Percentiles rank a stretch among this genome's conserved stretches.
Evolutionary conservation across 2,329 filamentous ascomycete genomes (phyloP).

Genomic region (Penicillium sp.): DNA sequence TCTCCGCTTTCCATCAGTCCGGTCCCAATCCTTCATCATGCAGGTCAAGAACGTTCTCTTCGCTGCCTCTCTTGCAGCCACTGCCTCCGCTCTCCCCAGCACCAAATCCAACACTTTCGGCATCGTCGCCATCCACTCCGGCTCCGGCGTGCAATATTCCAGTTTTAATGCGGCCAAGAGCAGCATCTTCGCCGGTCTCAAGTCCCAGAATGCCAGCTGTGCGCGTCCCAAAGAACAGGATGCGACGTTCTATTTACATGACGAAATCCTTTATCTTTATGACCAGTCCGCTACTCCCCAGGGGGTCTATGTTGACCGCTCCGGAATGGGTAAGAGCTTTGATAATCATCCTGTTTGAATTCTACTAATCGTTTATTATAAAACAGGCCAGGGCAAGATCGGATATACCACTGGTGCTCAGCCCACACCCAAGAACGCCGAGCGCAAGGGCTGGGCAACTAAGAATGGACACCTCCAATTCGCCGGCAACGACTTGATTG

Average conservation of each 20-base stretch:
- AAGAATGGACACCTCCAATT: slow-evolving; percentile 50
- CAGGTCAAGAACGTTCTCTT: slow-evolving; percentile 29
- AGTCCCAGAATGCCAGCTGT: slow-evolving; percentile 53
- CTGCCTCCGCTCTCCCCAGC: slow-evolving; percentile 24
- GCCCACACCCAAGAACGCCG: slow-evolving; percentile 41
- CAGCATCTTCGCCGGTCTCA: slow-evolving; percentile 48
- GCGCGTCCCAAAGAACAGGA: slow-evolving; percentile 34
- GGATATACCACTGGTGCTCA: slow-evolving; percentile 54
- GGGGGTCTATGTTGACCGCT: slow-evolving; percentile 56
- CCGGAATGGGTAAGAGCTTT: slow-evolving; percentile 55
- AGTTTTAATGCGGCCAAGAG: slow-evolving; percentile 47
- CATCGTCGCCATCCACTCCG: slow-evolving; percentile 53
- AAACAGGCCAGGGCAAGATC: slow-evolving; percentile 53
- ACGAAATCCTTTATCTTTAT: slow-evolving; percentile 53
- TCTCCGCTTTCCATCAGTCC: not conserved
- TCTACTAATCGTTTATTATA: not conserved
- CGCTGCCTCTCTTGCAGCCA: slow-evolving; percentile 34
- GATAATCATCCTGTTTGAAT: too few relatives aligned
- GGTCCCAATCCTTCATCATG: slow-evolving; percentile 20
- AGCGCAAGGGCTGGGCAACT: slow-evolving; percentile 52
- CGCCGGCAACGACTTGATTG: slow-evolving; percentile 47
- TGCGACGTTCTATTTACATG: slow-evolving; percentile 54
- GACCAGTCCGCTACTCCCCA: slow-evolving; percentile 47
- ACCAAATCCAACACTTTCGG: slow-evolving; percentile 44
- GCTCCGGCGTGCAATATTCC: slow-evolving; percentile 50